Base-by-base conservation (phyloP, 2,329 filamentous ascomycete genomes). In the Penicillium aurantiogriseum region DNA sequence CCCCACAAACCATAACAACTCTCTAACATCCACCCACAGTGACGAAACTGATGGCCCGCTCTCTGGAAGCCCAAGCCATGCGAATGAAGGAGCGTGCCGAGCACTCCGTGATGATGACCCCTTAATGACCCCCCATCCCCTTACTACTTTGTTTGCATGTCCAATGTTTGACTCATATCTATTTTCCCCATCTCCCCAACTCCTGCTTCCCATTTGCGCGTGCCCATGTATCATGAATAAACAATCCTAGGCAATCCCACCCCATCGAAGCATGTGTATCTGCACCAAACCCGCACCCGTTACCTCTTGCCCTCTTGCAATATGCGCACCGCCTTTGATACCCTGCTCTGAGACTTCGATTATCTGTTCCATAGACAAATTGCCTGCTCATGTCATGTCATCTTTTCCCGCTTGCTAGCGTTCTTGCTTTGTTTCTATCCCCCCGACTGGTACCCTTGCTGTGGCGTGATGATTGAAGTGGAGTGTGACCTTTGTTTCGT, bases 31-130 rank as follows among this genome's bases (percentile, higher is more conserved):
- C 44, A 36, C 49, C 9, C 36, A 19, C 50, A 87, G 86, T 88
- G 44, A 88, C 85, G n/a, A 86, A 86, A 71, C 80, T 88, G 49
- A 88, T 88, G 83, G 84, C 85, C 50, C 83, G 83, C 59, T 86
- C 85, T 29, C 77, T 88, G 42, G 84, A 88, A 68, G 80, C 82
- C 35, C 86, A 88, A 72, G 85, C 86, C 36, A 77, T 80, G 59
- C 82, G 86, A 63, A 84, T 88, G 76, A 84, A 83, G 66, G 82
- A 83, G 59, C 81, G 86, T 62, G 83, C 85, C 25, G 70, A 76
- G 48, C 66, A 68, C 54, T 75, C 71, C 31, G 58, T 71, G 39
- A 63, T 72, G 57, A 70, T 70, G 58, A 57, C 63, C 31, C 66
- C 64, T 49, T 67, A 68, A 67, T 60, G 49, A 63, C 57, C 40